Evolutionary conservation across 495 filamentous ascomycete genomes (phyloP).

Genomic region (Pyrenula aspistea): DNA sequence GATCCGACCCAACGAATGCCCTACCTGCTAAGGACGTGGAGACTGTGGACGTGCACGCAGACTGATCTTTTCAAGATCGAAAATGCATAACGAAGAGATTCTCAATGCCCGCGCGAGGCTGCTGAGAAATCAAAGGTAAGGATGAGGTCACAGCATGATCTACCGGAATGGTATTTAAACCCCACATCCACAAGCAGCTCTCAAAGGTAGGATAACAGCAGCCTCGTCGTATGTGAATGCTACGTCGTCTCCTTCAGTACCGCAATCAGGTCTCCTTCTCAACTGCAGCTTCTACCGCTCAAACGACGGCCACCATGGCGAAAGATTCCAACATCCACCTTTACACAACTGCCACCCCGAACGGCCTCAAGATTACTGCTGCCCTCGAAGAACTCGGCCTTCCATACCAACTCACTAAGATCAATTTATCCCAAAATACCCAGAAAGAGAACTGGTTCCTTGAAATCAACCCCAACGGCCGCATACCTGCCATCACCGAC

Average conservation of each 20-base stretch:
- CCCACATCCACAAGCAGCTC: background rate
- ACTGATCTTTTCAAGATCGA: too few species aligned
- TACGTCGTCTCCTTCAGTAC: background rate
- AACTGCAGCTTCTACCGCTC: background rate
- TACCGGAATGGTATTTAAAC: too few species aligned
- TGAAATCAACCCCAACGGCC: conserved; percentile 87
- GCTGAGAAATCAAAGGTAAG: background rate
- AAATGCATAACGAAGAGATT: too few species aligned
- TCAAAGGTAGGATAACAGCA: background rate
- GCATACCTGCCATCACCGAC: conserved; percentile 87
- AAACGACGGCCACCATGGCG: conserved; percentile 13
- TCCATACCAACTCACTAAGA: conserved; percentile 52
- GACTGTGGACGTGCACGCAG: too few species aligned
- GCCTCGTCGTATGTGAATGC: background rate
- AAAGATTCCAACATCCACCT: conserved; percentile 31
- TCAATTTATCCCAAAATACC: conserved; percentile 57
- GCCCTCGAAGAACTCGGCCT: conserved; percentile 73
- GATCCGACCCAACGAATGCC: too few species aligned
- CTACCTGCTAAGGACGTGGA: too few species aligned
- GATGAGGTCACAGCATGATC: background rate
- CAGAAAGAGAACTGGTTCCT: conserved; percentile 88
- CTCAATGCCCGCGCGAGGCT: too few species aligned
- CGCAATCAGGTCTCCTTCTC: background rate
- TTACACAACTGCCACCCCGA: conserved; percentile 40
- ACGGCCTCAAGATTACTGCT: conserved; percentile 68